Conservation (phyloP, 2,329 filamentous ascomycete species). For the Trichophyton equinum region DNA sequence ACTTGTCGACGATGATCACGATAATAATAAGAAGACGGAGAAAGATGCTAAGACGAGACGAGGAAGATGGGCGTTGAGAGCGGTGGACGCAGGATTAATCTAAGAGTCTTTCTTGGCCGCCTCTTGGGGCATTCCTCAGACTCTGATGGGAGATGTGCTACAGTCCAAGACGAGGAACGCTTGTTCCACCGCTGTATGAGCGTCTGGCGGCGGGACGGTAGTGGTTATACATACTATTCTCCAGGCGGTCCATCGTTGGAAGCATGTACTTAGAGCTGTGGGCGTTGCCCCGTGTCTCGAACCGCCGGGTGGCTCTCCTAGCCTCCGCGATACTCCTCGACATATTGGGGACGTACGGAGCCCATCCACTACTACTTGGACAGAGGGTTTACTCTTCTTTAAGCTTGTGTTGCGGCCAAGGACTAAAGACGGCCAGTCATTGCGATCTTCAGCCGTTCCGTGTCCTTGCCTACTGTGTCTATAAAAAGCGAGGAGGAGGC, state of each 20-base stretch:
- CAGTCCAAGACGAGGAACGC: neutral
- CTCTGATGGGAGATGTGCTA: neutral
- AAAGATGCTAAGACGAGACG: neutral
- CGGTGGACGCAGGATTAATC: neutral
- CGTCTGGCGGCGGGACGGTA: too few species aligned
- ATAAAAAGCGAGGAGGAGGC: neutral
- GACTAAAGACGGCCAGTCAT: neutral
- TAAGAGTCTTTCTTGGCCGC: neutral
- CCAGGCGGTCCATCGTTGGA: too few species aligned
- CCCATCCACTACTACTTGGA: neutral
- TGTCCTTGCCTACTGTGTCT: neutral
- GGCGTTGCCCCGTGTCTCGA: neutral
- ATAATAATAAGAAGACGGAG: neutral
- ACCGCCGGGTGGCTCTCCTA: neutral
- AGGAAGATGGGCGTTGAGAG: neutral
- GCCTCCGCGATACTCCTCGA: neutral
- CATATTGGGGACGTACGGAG: too few species aligned
- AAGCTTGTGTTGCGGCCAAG: neutral
- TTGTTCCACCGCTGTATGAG: neutral
- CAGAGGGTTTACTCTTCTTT: neutral
- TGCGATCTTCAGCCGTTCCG: neutral
- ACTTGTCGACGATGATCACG: neutral
- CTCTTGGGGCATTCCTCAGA: neutral
- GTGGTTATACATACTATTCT: too few species aligned
- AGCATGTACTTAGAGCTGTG: too few species aligned